A percentile compares a stretch with the other conserved stretches of the same genome.
These are phyloP conservation scores for Ceratobasidium sp. DNA, from an alignment of 1,284 basidiomycete species.

Conservation along the genomic window DNA sequence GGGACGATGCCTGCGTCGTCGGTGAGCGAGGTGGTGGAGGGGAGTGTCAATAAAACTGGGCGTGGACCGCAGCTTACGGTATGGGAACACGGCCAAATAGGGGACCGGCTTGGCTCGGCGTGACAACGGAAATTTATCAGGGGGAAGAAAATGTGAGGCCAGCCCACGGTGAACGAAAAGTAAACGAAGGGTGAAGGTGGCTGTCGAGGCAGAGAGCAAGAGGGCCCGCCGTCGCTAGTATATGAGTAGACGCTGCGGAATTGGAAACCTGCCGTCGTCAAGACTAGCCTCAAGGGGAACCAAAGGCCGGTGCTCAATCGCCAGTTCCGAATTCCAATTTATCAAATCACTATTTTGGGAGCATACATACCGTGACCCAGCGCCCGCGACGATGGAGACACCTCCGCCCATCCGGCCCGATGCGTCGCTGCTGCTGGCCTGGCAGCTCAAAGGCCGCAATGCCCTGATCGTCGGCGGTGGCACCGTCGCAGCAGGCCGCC, in stretches of 20 bases:
- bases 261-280: conserved; percentile 41
- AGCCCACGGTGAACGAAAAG: conserved; percentile 37
- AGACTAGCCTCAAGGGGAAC: background rate
- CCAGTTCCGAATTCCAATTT: background rate
- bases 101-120: conserved; percentile 27
- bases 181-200: conserved; percentile 3
- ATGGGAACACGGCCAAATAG: conserved; percentile 11
- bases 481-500: conserved; percentile 81
- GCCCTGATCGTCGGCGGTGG: conserved; percentile 93
- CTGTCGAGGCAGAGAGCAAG: conserved; percentile 22
- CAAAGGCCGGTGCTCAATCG: background rate
- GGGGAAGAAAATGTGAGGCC: conserved; percentile 25
- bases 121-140: conserved; percentile 33
- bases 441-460: conserved; percentile 82
- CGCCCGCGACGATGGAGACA: conserved; percentile 50
- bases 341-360: conserved; percentile 22
- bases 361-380: conserved; percentile 51
- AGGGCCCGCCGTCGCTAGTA: background rate
- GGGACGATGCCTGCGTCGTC: conserved; percentile 45
- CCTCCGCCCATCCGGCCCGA: conserved; percentile 57
- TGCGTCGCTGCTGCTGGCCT: conserved; percentile 84
- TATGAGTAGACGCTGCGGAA: conserved; percentile 35
- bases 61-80: conserved; percentile 14
- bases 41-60: background rate
- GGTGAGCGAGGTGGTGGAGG: conserved; percentile 15